These are phyloP conservation scores for Whalleya microplaca DNA, from an alignment of 2,329 filamentous ascomycete species.

Conservation along the genomic window DNA sequence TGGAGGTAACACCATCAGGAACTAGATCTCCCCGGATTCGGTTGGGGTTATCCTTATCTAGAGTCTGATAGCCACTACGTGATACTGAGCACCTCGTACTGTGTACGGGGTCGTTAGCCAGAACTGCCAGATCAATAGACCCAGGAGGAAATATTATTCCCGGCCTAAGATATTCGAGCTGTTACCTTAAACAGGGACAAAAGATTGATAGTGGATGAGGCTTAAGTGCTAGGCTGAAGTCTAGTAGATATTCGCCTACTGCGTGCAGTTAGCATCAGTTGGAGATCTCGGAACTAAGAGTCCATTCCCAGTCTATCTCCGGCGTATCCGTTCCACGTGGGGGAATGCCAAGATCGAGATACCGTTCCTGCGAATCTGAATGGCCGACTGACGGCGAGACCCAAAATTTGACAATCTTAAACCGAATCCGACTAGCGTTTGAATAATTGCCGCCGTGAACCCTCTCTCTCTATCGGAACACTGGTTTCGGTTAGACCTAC, in stretches of 20 bases:
- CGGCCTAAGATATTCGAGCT: neutral
- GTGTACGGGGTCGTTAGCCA: neutral
- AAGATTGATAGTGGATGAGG: neutral
- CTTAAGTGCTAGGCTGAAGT: neutral
- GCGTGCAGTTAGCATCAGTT: neutral
- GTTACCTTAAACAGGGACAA: neutral
- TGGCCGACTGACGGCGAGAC: neutral
- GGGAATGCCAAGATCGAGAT: neutral
- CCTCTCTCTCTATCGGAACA: neutral
- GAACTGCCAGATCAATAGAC: neutral
- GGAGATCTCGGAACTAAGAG: neutral
- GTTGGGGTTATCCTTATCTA: too few relatives aligned
- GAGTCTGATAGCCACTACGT: neutral
- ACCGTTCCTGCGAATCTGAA: neutral
- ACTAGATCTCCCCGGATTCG: neutral
- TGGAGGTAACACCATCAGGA: neutral
- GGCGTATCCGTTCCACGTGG: neutral
- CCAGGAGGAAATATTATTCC: neutral
- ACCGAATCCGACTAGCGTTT: too few relatives aligned
- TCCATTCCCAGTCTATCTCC: neutral
- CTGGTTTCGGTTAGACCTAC: neutral
- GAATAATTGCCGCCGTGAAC: neutral
- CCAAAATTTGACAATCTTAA: neutral
- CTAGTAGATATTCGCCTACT: neutral
- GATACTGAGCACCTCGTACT: neutral